phyloP scores from a whole-genome alignment of 2,329 filamentous ascomycete species.

The Sarocladium brachiariae region DNA sequence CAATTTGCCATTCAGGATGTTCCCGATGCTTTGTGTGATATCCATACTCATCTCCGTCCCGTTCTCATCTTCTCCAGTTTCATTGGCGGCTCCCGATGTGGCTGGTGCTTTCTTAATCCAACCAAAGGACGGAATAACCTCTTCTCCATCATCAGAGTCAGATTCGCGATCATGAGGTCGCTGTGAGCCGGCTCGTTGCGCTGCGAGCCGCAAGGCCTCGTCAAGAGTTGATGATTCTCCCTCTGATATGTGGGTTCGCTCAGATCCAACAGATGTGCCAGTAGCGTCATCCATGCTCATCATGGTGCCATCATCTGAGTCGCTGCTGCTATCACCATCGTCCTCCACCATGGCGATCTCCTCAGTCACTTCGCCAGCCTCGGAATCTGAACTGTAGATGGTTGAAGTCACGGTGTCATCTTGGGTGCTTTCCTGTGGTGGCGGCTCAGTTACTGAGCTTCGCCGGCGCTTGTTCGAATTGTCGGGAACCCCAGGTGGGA shows the following conservation, averaged over 20 bases:
- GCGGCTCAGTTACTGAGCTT: conserved; percentile 53
- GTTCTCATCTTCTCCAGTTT: conserved; percentile 17
- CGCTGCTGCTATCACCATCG: conserved; percentile 37
- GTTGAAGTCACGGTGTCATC: conserved; percentile 69
- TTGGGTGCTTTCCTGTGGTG: conserved; percentile 56
- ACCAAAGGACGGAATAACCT: conserved; percentile 69
- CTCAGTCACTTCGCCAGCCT: conserved; percentile 47
- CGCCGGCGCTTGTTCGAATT: conserved; percentile 52
- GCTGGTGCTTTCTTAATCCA: conserved; percentile 54
- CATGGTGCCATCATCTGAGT: conserved; percentile 70
- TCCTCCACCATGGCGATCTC: conserved; percentile 30
- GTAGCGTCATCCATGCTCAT: conserved; percentile 79
- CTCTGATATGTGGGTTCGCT: conserved; percentile 50
- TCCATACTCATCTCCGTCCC: conserved; percentile 26
- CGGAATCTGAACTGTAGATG: conserved; percentile 64
- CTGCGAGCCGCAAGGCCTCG: conserved; percentile 68
- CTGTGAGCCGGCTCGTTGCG: conserved; percentile 67
- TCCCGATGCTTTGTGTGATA: conserved; percentile 47
- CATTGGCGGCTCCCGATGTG: background rate
- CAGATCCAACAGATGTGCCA: conserved; percentile 58
- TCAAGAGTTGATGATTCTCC: conserved; percentile 67
- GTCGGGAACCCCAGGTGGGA: conserved; percentile 52
- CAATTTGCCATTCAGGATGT: conserved; percentile 35
- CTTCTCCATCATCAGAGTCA: conserved; percentile 54
- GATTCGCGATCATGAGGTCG: conserved; percentile 50